A percentile compares a stretch with the other conserved stretches of the same genome.
Evolutionary conservation across 768 basidiomycete species (phyloP).

Genomic region (Mycena sanguinolenta): DNA sequence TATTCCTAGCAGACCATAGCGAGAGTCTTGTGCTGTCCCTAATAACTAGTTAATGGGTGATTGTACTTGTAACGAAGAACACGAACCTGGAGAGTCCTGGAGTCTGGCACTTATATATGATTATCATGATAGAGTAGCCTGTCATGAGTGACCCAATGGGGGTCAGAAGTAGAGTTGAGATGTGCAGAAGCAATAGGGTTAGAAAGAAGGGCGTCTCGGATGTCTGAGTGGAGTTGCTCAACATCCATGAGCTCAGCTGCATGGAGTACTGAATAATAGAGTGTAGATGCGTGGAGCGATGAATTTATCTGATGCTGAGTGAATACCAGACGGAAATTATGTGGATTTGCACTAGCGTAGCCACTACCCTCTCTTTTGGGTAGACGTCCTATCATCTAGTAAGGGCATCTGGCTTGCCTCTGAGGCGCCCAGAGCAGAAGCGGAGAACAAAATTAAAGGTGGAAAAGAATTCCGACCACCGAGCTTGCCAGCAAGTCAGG

Average conservation of each 20-base stretch:
- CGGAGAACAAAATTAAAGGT: neutral
- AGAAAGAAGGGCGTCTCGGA: neutral
- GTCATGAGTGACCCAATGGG: neutral
- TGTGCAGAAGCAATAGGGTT: neutral
- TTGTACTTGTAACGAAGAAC: neutral
- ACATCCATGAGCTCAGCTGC: neutral
- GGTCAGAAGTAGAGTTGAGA: neutral
- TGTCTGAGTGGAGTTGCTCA: neutral
- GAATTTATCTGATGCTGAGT: conserved; percentile 1
- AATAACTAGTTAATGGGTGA: neutral
- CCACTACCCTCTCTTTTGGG: too few relatives aligned
- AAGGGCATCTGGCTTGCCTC: too few relatives aligned
- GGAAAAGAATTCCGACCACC: neutral
- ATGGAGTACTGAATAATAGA: neutral
- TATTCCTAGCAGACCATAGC: too few relatives aligned
- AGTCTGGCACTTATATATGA: neutral
- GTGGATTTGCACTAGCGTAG: too few relatives aligned
- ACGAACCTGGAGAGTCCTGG: neutral
- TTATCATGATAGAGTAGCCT: too few relatives aligned
- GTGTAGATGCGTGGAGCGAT: neutral
- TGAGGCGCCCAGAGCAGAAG: neutral
- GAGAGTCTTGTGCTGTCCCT: too few relatives aligned
- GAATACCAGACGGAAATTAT: conserved; percentile 8
- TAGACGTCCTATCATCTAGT: too few relatives aligned
- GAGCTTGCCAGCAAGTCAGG: neutral